Percentiles rank a stretch among this genome's conserved stretches.
Conservation (phyloP, 2,329 filamentous ascomycete species). For the Fusarium pininemorale region DNA sequence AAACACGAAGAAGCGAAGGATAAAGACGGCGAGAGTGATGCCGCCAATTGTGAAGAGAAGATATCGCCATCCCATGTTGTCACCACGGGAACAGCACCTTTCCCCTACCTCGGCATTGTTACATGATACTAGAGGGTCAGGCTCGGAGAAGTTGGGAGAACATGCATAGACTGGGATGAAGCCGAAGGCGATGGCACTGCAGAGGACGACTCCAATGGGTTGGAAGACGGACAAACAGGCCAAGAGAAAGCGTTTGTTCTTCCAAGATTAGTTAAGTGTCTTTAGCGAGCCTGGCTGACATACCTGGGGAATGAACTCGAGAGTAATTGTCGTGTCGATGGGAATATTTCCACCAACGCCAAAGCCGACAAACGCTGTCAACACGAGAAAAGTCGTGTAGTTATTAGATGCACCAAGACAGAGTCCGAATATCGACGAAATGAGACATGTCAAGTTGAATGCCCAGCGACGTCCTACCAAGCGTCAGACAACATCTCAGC, state of each 20-base stretch:
- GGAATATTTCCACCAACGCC: slow-evolving; percentile 64
- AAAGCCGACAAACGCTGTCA: slow-evolving; percentile 64
- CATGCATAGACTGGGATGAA: slow-evolving; percentile 63
- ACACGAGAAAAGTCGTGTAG: slow-evolving; percentile 60
- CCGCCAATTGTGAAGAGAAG: slow-evolving; percentile 56
- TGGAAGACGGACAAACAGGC: slow-evolving; percentile 64
- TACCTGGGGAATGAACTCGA: slow-evolving; percentile 63
- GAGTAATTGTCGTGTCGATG: slow-evolving; percentile 64
- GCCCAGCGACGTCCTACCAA: slow-evolving; percentile 58
- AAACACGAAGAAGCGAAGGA: slow-evolving; percentile 58
- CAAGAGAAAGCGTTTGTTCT: slow-evolving; percentile 60
- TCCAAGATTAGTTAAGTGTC: accelerated
- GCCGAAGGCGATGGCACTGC: slow-evolving; percentile 60
- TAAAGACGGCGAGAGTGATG: slow-evolving; percentile 54
- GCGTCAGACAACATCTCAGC: not conserved
- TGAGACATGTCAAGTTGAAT: slow-evolving; percentile 67
- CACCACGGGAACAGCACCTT: slow-evolving; percentile 49
- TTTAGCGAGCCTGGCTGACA: accelerated
- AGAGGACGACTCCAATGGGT: slow-evolving; percentile 63
- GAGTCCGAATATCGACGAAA: slow-evolving; percentile 62
- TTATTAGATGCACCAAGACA: slow-evolving; percentile 59
- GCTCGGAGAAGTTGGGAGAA: slow-evolving; percentile 59
- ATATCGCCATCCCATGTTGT: slow-evolving; percentile 63
- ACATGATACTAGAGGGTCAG: slow-evolving; percentile 55
- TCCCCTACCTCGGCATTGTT: slow-evolving; percentile 41